phyloP scores from a whole-genome alignment of 129 eudicot genomes.

The Ambrosia trifida region DNA sequence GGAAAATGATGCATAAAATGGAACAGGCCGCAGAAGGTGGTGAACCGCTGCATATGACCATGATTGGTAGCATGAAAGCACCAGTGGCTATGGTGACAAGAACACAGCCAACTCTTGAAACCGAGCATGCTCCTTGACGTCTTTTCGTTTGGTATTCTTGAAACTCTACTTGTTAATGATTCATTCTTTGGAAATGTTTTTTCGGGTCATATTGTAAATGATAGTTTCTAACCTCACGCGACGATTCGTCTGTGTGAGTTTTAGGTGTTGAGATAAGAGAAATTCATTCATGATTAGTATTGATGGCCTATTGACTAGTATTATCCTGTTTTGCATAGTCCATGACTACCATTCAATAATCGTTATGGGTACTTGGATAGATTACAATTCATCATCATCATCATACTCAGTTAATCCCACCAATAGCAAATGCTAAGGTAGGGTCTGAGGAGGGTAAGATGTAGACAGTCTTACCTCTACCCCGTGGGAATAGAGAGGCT shows the following conservation, averaged over 20 bases:
- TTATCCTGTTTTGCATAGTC: neutral
- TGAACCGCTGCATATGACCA: constrained; percentile 69
- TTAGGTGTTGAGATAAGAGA: no score
- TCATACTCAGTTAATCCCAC: no score
- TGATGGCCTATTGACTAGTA: neutral
- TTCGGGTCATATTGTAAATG: constrained; percentile 47
- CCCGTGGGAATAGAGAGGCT: no score
- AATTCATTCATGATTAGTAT: no score
- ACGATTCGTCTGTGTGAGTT: neutral
- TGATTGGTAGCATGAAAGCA: constrained; percentile 60
- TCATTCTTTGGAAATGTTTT: constrained; percentile 28
- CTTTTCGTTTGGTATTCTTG: constrained; percentile 38
- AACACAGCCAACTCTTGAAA: constrained; percentile 82
- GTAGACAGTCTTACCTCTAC: no score
- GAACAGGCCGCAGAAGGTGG: constrained; percentile 78
- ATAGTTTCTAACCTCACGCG: constrained; percentile 38
- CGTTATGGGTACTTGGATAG: no score
- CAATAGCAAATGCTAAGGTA: no score
- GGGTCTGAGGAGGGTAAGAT: no score
- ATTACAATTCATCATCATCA: no score
- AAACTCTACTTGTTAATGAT: constrained; percentile 26
- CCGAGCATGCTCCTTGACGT: constrained; percentile 66
- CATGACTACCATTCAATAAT: no score
- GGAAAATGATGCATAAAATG: constrained; percentile 63
- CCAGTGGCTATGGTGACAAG: constrained; percentile 77